Evolutionary conservation across 805 yeast genomes (phyloP), one percentile per base, ranked within the genome.

Genomic region (Zygosaccharomyces gambellarensis): DNA sequence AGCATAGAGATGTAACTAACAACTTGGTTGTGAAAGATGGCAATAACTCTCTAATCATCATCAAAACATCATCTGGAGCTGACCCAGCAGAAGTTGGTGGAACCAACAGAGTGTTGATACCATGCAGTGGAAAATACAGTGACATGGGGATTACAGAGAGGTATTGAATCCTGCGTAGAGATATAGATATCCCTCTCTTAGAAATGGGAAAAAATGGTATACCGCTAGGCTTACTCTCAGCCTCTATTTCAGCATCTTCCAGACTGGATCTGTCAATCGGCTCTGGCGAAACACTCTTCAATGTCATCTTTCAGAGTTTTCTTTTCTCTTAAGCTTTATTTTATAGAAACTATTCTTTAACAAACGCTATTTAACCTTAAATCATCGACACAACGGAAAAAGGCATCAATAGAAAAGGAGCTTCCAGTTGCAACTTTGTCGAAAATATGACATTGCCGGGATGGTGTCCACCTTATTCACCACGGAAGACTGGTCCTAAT

Each of bases 381-480:
- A 6, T 25, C 28, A 8, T 25, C 28, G 28, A 25, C 28, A 25
- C 28, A 25, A 25, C 17, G 17, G 17, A 17, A 6, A 19, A n/a
- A 36, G 22, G 23, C n/a, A 23, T 17, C 9, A 27, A 25, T 40
- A 34, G 23, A 32, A 31, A 46, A 17, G 17, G 23, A 36, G 36
- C 31, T 40, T 25, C 6, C 6, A 21, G 9, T 14, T 14, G 11
- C 11, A 34, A 34, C 46, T 46, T 32, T 43, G 39, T 14, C 36
- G 47, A 1, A 45, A 49, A 29, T 22, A 53, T 48, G 50, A 39
- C 57, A 5, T 47, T 65, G 41, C 70, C 70, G 21, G 47, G 46
- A 30, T 66, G 69, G 70, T 64, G 69, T 49, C 69, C 69, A 1
- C 56, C 63, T 19, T 63, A 60, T 41, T 56, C 59, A 10, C 23